These are phyloP conservation scores for Cryptococcus wingfieldii DNA, from an alignment of 1,284 basidiomycete species.

Conservation along the genomic window DNA sequence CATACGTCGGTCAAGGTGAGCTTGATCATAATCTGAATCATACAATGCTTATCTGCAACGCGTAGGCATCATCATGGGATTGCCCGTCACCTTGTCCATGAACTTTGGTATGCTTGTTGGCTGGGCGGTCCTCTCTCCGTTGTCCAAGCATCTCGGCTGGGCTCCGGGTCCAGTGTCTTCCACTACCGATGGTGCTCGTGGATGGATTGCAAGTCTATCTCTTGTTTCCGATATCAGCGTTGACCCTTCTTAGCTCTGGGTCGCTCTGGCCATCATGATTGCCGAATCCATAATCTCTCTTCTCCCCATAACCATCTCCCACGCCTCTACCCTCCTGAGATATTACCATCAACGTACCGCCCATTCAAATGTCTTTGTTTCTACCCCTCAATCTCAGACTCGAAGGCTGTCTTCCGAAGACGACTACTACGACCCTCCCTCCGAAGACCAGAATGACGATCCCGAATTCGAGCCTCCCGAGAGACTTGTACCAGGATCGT, in stretches of 20 bases:
- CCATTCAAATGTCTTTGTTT: constrained; percentile 20
- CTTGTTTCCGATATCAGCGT: too few species aligned
- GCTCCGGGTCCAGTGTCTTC: constrained; percentile 83
- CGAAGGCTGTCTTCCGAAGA: constrained; percentile 23
- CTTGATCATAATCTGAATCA: not conserved
- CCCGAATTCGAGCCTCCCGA: constrained; percentile 73
- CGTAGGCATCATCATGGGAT: constrained; percentile 92
- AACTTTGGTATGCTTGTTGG: constrained; percentile 91
- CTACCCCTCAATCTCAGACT: constrained; percentile 10
- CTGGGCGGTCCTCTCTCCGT: constrained; percentile 84
- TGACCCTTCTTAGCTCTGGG: constrained; percentile 62
- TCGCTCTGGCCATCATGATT: constrained; percentile 87
- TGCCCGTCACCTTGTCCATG: constrained; percentile 91
- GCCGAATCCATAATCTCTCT: constrained; percentile 84
- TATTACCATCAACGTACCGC: constrained; percentile 22
- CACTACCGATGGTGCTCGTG: constrained; percentile 75
- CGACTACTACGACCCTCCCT: constrained; percentile 33
- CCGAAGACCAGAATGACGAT: constrained; percentile 51
- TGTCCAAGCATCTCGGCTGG: constrained; percentile 78
- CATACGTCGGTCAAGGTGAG: constrained; percentile 81
- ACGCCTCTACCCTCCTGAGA: constrained; percentile 46
- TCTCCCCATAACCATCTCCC: constrained; percentile 62
- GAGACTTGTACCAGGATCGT: constrained; percentile 71
- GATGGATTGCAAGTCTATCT: constrained; percentile 63
- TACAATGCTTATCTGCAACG: not conserved